Evolutionary conservation across 768 basidiomycete species (phyloP), one percentile per base, ranked within the genome.

Genomic region (Termitomyces sp.): DNA sequence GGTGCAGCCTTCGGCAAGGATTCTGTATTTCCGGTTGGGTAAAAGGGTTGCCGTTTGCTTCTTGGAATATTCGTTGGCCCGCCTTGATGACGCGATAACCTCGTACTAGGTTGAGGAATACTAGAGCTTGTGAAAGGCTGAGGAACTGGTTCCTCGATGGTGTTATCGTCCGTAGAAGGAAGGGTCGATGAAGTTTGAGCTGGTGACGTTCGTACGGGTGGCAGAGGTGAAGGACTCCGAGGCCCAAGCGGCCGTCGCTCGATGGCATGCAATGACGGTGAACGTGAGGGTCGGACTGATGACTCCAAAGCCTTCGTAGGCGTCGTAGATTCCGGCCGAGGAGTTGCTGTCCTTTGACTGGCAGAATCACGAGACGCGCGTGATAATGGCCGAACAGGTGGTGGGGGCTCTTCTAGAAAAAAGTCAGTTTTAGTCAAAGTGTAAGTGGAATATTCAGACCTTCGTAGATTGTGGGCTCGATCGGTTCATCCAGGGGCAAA

Each of bases 391-490:
- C 83, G 78, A 44, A 81, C 54, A 34, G 77, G 72, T 46, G 68
- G 71, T 10, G 85, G 83, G 37, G 79, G 84, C 43, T 81, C 82
- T 65, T 90, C 87, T 89, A 58, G 4, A 56, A 54, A 37, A 28
- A 50, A 49, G 22, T 55, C 50, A 56, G 45, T 35, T 44, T 60
- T 45, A 54, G 38, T 57, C 45, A 52, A 43, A 43, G 45, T 45
- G 26, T 37, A 42, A 51, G 34, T 37, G 40, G 24, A 45, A 54
- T 53, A 50, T 34, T 57, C 76, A 26, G 62, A 85, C 90, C 88
- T 82, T 92, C 90, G 61, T 88, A 88, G 60, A 92, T 90, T 2
- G 84, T 88, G 28, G 81, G 80, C 60, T 87, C 85, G 15, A 78
- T 65, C 3, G 80, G 75, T 28, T 63, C 69, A 15, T 82, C 80